A percentile compares a stretch with the other conserved stretches of the same genome.
These are phyloP conservation scores for Salix brachista DNA, from an alignment of 345 rosid species.

Conservation along the genomic window DNA sequence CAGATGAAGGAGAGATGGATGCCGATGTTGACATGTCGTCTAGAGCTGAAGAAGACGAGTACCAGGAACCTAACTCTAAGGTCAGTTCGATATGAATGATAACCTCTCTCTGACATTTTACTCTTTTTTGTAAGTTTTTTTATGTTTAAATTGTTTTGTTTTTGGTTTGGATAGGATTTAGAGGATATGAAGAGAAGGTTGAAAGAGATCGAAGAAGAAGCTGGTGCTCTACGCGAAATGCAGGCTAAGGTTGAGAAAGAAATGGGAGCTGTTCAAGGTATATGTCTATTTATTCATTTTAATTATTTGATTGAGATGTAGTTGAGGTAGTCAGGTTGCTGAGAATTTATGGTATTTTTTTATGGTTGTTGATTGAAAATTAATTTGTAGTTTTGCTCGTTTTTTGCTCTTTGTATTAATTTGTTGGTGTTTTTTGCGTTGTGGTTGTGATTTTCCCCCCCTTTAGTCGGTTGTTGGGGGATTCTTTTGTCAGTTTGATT, in stretches of 20 bases:
- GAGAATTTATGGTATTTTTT: neutral
- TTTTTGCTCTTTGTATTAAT: neutral
- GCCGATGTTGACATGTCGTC: slow-evolving; percentile 49
- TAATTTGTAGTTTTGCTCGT: neutral
- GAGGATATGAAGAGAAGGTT: slow-evolving; percentile 97
- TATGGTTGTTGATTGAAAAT: neutral
- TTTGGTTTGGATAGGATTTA: slow-evolving; percentile 52
- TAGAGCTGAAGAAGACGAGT: slow-evolving; percentile 50
- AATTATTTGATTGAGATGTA: neutral
- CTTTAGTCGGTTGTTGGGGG: neutral
- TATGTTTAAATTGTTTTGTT: neutral
- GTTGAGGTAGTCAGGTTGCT: neutral
- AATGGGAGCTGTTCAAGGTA: slow-evolving; percentile 96
- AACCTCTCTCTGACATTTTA: slow-evolving; percentile 8
- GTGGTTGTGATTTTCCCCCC: neutral
- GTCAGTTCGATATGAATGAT: slow-evolving; percentile 15
- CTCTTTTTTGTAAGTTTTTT: neutral
- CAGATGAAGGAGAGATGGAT: slow-evolving; percentile 77
- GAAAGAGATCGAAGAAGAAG: slow-evolving; percentile 96
- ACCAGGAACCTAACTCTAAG: slow-evolving; percentile 58
- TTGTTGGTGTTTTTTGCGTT: neutral
- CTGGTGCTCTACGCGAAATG: slow-evolving; percentile 97
- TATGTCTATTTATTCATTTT: slow-evolving; percentile 9
- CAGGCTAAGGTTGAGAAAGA: slow-evolving; percentile 99
- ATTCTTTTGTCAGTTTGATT: neutral